Base-by-base conservation (phyloP, 73 alveolate species). In the Symbiodinium pilosum region DNA sequence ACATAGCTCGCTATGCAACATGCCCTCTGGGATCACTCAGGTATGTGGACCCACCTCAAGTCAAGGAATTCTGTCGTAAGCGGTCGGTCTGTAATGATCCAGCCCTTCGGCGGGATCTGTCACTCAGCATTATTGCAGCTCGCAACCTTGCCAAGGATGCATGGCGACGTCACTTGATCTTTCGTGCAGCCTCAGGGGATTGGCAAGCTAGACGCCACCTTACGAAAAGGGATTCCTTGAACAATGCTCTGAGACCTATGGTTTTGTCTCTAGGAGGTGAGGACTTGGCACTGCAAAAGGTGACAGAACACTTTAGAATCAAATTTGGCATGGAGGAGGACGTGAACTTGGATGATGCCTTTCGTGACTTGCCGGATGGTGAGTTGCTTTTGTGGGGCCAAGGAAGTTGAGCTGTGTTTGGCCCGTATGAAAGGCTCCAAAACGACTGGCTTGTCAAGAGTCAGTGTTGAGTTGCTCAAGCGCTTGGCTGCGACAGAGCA, bases 1-100 rank as follows among this genome's bases (percentile, higher is more conserved):
- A 42, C 43, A 21, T 71, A 7, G 84, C 84, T 32, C n/a, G 43
- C 9, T 43, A 28, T n/a, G 84, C 84, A 12, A 71, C 84, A 1
- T 0, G 9, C 84, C 89, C 89, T 12, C 64, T 20, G n/a, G 68
- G 56, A 0, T 83, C 89, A 9, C 4, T 39, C 12, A 34, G 59
- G 12, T 83, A 83, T 26, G 64, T 83, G 28, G 89, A 83, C 59
- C 89, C 89, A 20, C 64, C 89, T 7, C 26, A 83, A 21, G 59
- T 83, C 59, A 34, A 39, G 26, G 36, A 30, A 32, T 16, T 83
- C 20, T 3, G 28, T 64, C 18, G 89, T 32, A 20, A 16, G 39
- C 28, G 89, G 54, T 83, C 89, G 20, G 20, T 14, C 36, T 38
- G 64, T 64, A 24, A 11, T 38, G 59, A 18, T 26, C 18, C 39